Evolutionary conservation across 306 rosid genomes (phyloP), one percentile per base, ranked within the genome.

Genomic region (Gastrolobium villosum): DNA sequence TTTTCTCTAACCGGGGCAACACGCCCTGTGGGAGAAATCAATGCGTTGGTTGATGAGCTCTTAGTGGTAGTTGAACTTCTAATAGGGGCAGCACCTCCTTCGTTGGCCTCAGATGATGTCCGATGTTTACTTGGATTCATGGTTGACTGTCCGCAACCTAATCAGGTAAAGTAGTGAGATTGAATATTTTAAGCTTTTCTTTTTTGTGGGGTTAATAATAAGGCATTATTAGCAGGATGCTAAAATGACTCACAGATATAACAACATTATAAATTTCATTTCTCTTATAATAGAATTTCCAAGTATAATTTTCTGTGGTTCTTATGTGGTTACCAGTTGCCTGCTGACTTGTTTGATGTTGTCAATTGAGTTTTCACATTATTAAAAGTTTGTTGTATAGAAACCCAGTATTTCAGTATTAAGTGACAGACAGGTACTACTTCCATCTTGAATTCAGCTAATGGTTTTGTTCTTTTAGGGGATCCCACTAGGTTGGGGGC

Each of bases 81-180:
- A 76, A 81, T 93, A n/a, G 90, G 87, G 87, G 98, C 92, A 66
- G 97, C 96, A 79, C 87, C 97, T 74, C 89, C 97, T 82, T 82
- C 87, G 5, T 46, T 88, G 84, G 97, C 95, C 82, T 89, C 93
- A 3, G 87, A 89, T 53, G 99, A 95, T 55, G 83, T 95, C 67
- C 97, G 90, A 32, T 82, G 99, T 78, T 88, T 95, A 59, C 98
- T 95, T 72, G 97, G 99, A 54, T 95, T 95, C 85, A 86, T 93
- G 94, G 97, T 91, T 76, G 99, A 95, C 80, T 95, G 99, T 77
- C 99, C 99, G 41, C 99, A 95, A 66, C 94, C 92, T 75, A 95
- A 95, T 88, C 99, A 95, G 98, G 99, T 95, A 79, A 63, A 34
- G 52, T 52, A 75, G 77, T 34, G 72, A 43, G 76, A 52, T 69